A percentile compares a stretch with the other conserved stretches of the same genome.
These are phyloP conservation scores for Aureobasidium sp. DNA, from an alignment of 2,329 filamentous ascomycete species.

Conservation along the genomic window DNA sequence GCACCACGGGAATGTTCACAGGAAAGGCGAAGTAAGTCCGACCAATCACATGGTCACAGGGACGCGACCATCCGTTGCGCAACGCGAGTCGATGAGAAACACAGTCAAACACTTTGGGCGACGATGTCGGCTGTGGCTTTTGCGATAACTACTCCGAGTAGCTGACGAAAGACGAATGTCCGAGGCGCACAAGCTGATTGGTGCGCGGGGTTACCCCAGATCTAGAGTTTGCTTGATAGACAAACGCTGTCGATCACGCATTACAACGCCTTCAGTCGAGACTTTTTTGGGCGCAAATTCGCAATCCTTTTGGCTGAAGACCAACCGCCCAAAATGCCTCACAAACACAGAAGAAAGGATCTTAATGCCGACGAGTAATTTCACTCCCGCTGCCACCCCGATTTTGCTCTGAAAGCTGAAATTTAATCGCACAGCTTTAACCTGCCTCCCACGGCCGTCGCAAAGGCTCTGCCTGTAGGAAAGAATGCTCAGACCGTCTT, in stretches of 20 bases:
- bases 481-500: constrained; percentile 30
- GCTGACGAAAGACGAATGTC: not conserved
- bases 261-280: not conserved
- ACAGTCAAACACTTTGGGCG: not conserved
- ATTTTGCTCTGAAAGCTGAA: constrained; percentile 39
- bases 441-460: constrained; percentile 52
- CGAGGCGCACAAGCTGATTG: not conserved
- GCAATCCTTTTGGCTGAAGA: not conserved
- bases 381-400: not conserved
- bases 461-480: constrained; percentile 49
- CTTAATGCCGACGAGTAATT: constrained; percentile 30
- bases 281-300: not conserved
- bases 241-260: constrained; percentile 2
- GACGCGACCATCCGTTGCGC: not conserved
- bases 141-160: not conserved
- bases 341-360: constrained; percentile 25
- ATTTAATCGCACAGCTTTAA: constrained; percentile 35
- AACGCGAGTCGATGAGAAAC: not conserved
- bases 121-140: constrained; percentile 1
- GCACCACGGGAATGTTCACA: not conserved
- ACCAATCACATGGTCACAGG: not conserved
- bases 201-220: not conserved
- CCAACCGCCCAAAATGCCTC: constrained; percentile 15
- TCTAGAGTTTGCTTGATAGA: not conserved
- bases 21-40: not conserved